Evolutionary conservation across 257 asterid species (phyloP).

Genomic region (Penstemon davidsonii): DNA sequence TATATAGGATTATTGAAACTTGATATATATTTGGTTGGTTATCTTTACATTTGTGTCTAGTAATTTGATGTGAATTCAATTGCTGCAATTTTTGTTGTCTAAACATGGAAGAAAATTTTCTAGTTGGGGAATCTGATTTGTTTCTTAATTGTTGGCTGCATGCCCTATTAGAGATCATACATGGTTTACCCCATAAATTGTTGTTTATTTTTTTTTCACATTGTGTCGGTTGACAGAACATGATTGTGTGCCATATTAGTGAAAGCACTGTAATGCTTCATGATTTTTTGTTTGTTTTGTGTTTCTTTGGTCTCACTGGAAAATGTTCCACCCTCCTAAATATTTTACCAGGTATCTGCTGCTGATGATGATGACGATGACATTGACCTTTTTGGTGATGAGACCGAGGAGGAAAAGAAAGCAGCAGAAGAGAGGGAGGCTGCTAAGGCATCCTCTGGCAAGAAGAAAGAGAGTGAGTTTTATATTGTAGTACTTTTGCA

Average conservation of each 20-base stretch:
- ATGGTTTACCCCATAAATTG: no score
- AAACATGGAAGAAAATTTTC: no score
- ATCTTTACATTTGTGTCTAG: no score
- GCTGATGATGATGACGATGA: constrained; percentile 72
- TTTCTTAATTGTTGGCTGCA: no score
- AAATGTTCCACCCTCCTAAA: neutral
- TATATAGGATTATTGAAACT: no score
- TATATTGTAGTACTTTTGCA: neutral
- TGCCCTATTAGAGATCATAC: no score
- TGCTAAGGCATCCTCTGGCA: constrained; percentile 62
- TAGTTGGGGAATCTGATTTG: no score
- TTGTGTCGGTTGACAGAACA: neutral
- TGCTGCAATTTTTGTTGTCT: no score
- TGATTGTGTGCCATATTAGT: neutral
- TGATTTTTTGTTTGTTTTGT: neutral
- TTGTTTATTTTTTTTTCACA: neutral
- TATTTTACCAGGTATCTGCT: constrained; percentile 44
- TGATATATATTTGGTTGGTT: no score
- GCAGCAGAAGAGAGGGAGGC: constrained; percentile 92
- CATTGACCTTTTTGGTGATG: constrained; percentile 92
- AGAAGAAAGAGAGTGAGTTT: constrained; percentile 96
- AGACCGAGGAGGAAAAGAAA: constrained; percentile 95
- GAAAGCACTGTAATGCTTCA: neutral
- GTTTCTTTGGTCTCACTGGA: neutral
- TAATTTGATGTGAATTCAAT: no score